Percentiles rank a stretch among this genome's conserved stretches.
Evolutionary conservation across 2,329 filamentous ascomycete genomes (phyloP).

Genomic region (Microascus cirrosus): DNA sequence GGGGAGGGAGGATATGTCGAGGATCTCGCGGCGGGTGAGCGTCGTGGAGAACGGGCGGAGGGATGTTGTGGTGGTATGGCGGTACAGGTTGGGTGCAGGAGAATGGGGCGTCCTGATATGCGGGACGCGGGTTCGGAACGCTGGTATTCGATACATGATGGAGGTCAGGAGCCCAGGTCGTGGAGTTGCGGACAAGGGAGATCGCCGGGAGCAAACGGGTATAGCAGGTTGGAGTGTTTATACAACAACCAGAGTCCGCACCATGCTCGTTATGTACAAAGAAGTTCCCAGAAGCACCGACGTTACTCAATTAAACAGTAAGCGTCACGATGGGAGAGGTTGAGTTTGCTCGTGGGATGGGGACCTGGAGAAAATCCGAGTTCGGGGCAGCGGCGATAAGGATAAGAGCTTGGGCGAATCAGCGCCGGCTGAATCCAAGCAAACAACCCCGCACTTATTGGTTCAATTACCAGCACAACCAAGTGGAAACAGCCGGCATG

Average conservation of each 20-base stretch:
- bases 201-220: background rate
- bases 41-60: slow-evolving; percentile 38
- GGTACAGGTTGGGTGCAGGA: background rate
- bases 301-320: background rate
- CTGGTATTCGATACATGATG: background rate
- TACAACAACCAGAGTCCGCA: background rate
- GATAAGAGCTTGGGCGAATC: background rate
- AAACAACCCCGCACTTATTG: background rate
- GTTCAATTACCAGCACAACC: background rate
- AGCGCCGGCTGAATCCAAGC: background rate
- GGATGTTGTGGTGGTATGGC: background rate
- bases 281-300: background rate
- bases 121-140: background rate
- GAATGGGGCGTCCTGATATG: background rate
- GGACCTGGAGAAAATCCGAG: background rate
- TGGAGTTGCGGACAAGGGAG: background rate
- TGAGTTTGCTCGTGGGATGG: background rate
- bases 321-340: background rate
- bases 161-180: background rate
- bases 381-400: background rate
- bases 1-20: slow-evolving; percentile 36
- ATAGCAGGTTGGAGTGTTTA: background rate
- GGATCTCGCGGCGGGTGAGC: slow-evolving; percentile 30
- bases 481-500: too few relatives aligned
- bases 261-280: background rate